phyloP scores from a whole-genome alignment of 139 green algal species.

The Picochlorum sp. region DNA sequence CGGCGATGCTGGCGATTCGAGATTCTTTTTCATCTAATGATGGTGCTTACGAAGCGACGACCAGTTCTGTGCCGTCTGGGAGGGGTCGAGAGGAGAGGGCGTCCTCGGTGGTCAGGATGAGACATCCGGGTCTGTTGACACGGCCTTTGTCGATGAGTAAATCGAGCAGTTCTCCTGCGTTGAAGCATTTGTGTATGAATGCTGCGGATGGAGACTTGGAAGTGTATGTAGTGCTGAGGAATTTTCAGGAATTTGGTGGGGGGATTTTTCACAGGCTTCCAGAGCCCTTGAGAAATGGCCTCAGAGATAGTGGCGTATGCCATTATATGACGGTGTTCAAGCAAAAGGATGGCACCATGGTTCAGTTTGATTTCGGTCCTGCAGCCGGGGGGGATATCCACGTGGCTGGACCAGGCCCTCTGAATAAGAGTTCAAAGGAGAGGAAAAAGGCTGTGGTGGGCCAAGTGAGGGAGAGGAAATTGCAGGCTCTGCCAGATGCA shows the following conservation, averaged over 20 bases:
- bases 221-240: conserved; percentile 48
- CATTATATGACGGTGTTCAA: conserved; percentile 61
- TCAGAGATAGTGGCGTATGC: conserved; percentile 49
- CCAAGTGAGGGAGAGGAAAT: conserved; percentile 33
- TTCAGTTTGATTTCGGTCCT: conserved; percentile 65
- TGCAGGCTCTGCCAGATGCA: conserved; percentile 33
- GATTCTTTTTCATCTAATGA: too few species aligned
- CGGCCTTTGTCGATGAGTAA: too few species aligned
- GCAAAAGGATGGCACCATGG: conserved; percentile 32
- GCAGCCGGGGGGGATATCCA: conserved; percentile 44
- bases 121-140: too few species aligned
- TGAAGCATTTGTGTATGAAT: not conserved
- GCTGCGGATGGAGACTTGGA: conserved; percentile 24
- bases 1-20: too few species aligned
- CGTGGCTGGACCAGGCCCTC: conserved; percentile 15
- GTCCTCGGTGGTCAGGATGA: too few species aligned
- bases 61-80: too few species aligned
- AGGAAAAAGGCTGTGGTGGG: conserved; percentile 7
- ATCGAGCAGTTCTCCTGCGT: too few species aligned
- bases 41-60: too few species aligned
- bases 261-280: conserved; percentile 37
- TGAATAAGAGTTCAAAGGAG: conserved; percentile 6
- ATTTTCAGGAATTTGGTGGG: conserved; percentile 51
- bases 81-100: too few species aligned
- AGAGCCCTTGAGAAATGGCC: conserved; percentile 16